Evolutionary conservation across 352 stramenopile species (phyloP), one percentile per base, ranked within the genome.

Genomic region (Pythium sukuiense): DNA sequence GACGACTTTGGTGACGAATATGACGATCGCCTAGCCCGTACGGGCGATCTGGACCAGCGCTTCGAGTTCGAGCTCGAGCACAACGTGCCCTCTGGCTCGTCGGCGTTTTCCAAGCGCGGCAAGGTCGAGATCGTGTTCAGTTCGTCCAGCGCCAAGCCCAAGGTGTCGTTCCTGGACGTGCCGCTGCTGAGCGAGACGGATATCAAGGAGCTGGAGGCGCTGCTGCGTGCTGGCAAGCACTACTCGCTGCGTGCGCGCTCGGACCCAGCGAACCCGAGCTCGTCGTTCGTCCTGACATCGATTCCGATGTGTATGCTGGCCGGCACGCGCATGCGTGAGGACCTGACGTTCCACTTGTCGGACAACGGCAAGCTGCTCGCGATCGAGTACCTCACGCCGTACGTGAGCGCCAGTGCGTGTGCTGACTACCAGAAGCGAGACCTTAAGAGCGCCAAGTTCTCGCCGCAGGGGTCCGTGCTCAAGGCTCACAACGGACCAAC

Each of bases 241-340:
- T 95, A 95, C 71, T 89, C 71, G 16, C 69, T 95, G 59, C 86
- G 86, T 37, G 84, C 76, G 49, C 81, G 82, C 27, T 87, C 79
- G 13, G 74, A 95, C 61, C 81, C 83, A 20, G 26, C 26, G 1
- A 78, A 93, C 61, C 68, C 81, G 29, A 61, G 71, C n/a, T 92
- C 86, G 62, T 65, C 76, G 33, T 93, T 88, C 59, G 72, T 93
- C 59, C 76, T 88, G 70, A 80, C 86, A 29, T 93, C 84, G 14
- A 83, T 95, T 43, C 86, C 86, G 14, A 87, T 89, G 77, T 95
- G 86, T 67, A 85, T 92, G 74, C 70, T 95, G 41, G 83, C 77
- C 6, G 82, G 80, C 39, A 88, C 81, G 59, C 78, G 76, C 43
- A 75, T 95, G 67, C 86, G 84, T 62, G 86, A 95, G 70, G 84